phyloP scores from a whole-genome alignment of 148 eudicot genomes.

The Silene conica region DNA sequence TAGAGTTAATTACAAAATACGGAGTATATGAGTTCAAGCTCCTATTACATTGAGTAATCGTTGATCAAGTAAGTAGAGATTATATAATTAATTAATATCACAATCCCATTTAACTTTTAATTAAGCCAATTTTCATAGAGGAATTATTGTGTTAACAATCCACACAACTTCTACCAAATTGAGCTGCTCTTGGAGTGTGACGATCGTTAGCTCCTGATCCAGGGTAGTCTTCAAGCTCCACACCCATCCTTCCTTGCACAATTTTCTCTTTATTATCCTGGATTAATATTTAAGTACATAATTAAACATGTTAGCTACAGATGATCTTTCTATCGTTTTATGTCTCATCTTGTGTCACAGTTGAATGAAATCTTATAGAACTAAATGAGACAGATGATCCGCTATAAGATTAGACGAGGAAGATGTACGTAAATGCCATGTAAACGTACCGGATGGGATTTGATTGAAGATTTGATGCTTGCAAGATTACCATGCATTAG shows the following conservation, averaged over 20 bases:
- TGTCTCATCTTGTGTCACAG: too few species aligned
- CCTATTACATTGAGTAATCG: not conserved
- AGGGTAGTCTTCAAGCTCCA: constrained; percentile 61
- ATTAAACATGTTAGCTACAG: too few species aligned
- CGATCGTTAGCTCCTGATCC: constrained; percentile 77
- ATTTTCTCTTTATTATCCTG: not conserved
- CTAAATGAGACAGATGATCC: not conserved
- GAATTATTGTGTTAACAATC: constrained; percentile 20
- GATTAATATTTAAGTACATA: too few species aligned
- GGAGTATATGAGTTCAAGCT: not conserved
- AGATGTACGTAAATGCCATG: not conserved
- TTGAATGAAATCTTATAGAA: too few species aligned
- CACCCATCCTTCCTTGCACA: constrained; percentile 14
- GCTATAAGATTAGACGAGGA: not conserved
- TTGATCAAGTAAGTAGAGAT: not conserved
- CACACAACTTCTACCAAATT: constrained; percentile 23
- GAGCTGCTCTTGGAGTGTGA: constrained; percentile 53
- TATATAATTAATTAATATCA: not conserved
- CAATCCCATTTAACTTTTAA: not conserved
- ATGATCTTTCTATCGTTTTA: too few species aligned
- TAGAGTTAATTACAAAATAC: not conserved
- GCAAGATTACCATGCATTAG: constrained; percentile 30
- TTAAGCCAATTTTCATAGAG: not conserved
- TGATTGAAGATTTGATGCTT: constrained; percentile 19
- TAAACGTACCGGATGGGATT: constrained; percentile 26